Base-by-base conservation (phyloP, 139 green algal species). In the Pseudopediastrum boryanum region DNA sequence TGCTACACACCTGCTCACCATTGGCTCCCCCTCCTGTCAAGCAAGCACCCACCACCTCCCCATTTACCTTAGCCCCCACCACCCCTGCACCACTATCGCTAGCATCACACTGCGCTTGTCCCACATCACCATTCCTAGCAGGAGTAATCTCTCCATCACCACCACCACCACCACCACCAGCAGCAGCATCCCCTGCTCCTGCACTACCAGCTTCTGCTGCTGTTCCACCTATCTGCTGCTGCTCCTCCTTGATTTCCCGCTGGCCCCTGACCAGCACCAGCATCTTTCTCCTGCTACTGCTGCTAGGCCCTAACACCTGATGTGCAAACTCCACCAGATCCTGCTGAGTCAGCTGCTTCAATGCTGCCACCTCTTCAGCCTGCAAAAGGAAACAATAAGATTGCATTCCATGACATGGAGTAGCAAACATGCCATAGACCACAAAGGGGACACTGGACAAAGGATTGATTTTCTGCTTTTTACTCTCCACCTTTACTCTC, bases 251-350 rank as follows among this genome's bases (percentile, higher is more conserved):
- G 0, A 46, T 44, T 36, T 70, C 79, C 1, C 44, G 75, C 10
- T 10, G 63, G 64, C 71, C 78, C 13, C 73, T 59, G 6, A 87
- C 64, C 27, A 87, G 77, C 42, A 94, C 75, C 51, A 61, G 58
- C 5, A 88, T 71, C 80, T 89, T 89, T 50, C 87, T 70, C 2
- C 83, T 54, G 23, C 23, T 70, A 27, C 35, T 43, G 43, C 6
- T 39, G 2, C 27, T 21, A 0, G 25, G 21, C 0, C 48, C 33
- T 43, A 88, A 48, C 46, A 86, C 41, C 41, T 76, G 54, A 36
- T 82, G 7, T 3, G 87, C 85, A 50, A 96, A 96, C 0, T 58
- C 71, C 1, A 85, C 27, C 31, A 96, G 81, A 29, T 96, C 89
- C 5, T 44, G 33, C 2, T 75, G 85, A 21, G 62, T 87, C 6